Evolutionary conservation across 2,329 filamentous ascomycete species (phyloP).

Genomic region (Graphilbum fragrans): DNA sequence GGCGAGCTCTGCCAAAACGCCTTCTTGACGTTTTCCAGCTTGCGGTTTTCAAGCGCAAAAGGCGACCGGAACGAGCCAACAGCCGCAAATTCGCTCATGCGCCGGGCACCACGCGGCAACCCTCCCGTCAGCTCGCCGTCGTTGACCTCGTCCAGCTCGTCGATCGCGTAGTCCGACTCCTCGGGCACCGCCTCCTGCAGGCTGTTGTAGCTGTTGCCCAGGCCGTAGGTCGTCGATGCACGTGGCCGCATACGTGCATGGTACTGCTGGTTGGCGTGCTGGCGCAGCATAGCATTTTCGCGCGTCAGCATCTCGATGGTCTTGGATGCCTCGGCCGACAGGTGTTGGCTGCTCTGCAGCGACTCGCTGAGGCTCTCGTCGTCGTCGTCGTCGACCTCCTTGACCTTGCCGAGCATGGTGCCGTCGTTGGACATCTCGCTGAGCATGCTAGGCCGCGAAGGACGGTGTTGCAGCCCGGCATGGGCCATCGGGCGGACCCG

Average conservation of each 20-base stretch:
- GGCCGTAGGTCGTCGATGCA: slow-evolving; percentile 42
- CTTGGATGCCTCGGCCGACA: slow-evolving; percentile 44
- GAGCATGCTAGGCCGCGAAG: slow-evolving; percentile 66
- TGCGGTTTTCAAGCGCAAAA: slow-evolving; percentile 45
- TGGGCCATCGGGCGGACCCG: slow-evolving; percentile 42
- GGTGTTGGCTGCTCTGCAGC: slow-evolving; percentile 35
- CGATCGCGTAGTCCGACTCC: slow-evolving; percentile 60
- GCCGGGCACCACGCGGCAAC: slow-evolving; percentile 32
- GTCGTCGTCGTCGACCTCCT: slow-evolving; percentile 58
- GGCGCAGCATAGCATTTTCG: slow-evolving; percentile 51
- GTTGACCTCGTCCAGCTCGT: slow-evolving; percentile 53
- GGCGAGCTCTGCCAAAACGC: slow-evolving; percentile 60
- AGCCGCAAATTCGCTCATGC: slow-evolving; percentile 42
- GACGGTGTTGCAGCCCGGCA: slow-evolving; percentile 64
- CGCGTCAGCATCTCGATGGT: slow-evolving; percentile 50
- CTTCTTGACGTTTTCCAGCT: slow-evolving; percentile 53
- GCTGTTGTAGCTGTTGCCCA: slow-evolving; percentile 45
- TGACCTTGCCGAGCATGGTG: slow-evolving; percentile 52
- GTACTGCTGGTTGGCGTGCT: slow-evolving; percentile 36
- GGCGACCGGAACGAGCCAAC: slow-evolving; percentile 32
- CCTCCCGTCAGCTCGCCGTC: slow-evolving; percentile 35
- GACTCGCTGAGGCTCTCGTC: slow-evolving; percentile 43
- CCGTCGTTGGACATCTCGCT: slow-evolving; percentile 59
- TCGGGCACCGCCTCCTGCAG: slow-evolving; percentile 48
- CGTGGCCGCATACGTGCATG: slow-evolving; percentile 42